Conservation (phyloP, 768 basidiomycete genomes). For the Sutorius australiensis region DNA sequence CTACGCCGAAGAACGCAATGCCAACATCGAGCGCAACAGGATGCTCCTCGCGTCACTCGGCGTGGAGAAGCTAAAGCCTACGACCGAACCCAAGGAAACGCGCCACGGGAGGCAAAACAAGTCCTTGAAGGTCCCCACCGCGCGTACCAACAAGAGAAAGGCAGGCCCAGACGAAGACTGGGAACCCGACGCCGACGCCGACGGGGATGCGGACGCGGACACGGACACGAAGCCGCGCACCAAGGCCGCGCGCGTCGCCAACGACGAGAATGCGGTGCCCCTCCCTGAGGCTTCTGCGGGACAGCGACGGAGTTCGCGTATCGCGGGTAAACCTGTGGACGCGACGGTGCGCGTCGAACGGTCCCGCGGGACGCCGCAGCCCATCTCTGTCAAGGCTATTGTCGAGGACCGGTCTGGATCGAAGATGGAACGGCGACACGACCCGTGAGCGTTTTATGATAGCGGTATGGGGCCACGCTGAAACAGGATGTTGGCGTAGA, state of each 20-base stretch:
- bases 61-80: constrained; percentile 38
- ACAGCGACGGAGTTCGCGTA: constrained; percentile 65
- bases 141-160: constrained; percentile 40
- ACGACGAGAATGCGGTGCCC: constrained; percentile 21
- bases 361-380: constrained; percentile 30
- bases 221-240: constrained; percentile 30
- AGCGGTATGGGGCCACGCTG: no score
- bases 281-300: constrained; percentile 9
- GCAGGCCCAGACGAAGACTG: constrained; percentile 22
- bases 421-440: constrained; percentile 29
- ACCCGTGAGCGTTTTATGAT: constrained; percentile 23
- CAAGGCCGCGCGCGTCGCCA: constrained; percentile 13
- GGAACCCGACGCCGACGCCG: constrained; percentile 32
- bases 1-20: constrained; percentile 34
- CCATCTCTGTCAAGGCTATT: constrained; percentile 38
- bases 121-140: not conserved
- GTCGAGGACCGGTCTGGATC: constrained; percentile 35
- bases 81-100: constrained; percentile 45
- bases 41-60: constrained; percentile 41
- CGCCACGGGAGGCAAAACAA: constrained; percentile 18
- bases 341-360: constrained; percentile 40
- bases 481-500: constrained; percentile 32
- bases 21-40: constrained; percentile 42
- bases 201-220: constrained; percentile 21
- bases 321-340: constrained; percentile 54